Percentiles rank a stretch among this genome's conserved stretches.
Conservation (phyloP, 805 yeast genomes). For the Metschnikowia corniflorae region DNA sequence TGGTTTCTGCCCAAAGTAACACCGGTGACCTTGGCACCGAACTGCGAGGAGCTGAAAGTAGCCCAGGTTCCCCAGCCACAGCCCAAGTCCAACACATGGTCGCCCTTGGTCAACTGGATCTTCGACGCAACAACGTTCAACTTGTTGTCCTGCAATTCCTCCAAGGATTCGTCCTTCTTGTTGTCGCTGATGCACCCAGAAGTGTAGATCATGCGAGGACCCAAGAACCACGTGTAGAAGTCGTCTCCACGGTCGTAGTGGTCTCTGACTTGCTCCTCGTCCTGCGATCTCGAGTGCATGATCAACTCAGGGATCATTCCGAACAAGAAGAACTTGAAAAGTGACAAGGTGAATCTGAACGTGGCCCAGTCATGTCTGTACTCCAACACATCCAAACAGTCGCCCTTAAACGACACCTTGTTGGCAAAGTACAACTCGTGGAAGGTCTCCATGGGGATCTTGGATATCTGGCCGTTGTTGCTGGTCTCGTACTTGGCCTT, state of each 20-base stretch:
- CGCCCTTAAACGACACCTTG: conserved; percentile 85
- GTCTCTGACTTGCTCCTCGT: conserved; percentile 93
- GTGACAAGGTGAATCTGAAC: conserved; percentile 70
- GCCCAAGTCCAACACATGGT: conserved; percentile 76
- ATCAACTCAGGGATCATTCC: conserved; percentile 93
- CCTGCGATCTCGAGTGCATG: conserved; percentile 88
- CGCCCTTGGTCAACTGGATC: conserved; percentile 69
- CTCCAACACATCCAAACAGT: conserved; percentile 78
- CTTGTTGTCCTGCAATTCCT: conserved; percentile 84
- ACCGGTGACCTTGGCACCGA: conserved; percentile 87
- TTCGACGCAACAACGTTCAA: conserved; percentile 84
- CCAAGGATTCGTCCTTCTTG: conserved; percentile 66
- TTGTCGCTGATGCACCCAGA: conserved; percentile 79
- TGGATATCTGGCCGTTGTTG: conserved; percentile 57
- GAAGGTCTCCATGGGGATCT: conserved; percentile 91
- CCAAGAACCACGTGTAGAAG: conserved; percentile 89
- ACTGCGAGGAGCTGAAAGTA: conserved; percentile 73
- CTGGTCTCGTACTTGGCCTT: conserved; percentile 55
- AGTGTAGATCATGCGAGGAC: conserved; percentile 92
- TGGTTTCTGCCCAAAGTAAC: conserved; percentile 87
- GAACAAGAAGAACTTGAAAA: conserved; percentile 75
- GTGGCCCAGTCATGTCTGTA: conserved; percentile 89
- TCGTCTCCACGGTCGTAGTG: conserved; percentile 97
- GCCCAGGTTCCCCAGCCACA: conserved; percentile 98
- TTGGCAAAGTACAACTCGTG: conserved; percentile 81